Evolutionary conservation across 202 grass and related monocot genomes (phyloP).

Genomic region (Saccharum hybrid): DNA sequence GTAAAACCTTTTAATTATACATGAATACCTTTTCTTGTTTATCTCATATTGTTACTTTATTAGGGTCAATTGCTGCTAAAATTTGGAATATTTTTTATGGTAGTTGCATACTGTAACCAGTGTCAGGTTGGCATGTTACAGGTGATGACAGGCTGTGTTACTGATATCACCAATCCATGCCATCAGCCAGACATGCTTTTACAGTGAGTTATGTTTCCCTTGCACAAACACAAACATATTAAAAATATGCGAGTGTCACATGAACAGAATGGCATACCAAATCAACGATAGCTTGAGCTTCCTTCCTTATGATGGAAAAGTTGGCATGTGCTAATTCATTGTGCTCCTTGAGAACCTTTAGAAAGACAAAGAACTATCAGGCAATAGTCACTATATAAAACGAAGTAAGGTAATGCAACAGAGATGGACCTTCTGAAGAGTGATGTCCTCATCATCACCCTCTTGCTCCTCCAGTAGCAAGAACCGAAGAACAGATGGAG

Average conservation of each 20-base stretch:
- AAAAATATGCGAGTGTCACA: slow-evolving; percentile 10
- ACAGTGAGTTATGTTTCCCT: slow-evolving; percentile 20
- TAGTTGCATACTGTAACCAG: neutral
- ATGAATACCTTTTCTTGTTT: neutral
- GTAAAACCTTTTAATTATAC: neutral
- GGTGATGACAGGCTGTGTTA: neutral
- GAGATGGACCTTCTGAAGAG: slow-evolving; percentile 82
- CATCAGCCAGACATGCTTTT: neutral
- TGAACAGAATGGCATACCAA: slow-evolving; percentile 58
- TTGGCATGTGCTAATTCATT: slow-evolving; percentile 73
- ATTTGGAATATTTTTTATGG: neutral
- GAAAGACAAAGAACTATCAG: slow-evolving; percentile 16
- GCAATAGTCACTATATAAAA: slow-evolving; percentile 16
- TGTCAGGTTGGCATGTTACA: neutral
- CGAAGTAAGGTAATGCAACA: neutral
- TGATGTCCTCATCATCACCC: slow-evolving; percentile 82
- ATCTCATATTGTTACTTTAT: neutral
- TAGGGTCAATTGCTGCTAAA: neutral
- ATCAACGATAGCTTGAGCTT: slow-evolving; percentile 87
- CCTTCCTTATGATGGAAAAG: slow-evolving; percentile 92
- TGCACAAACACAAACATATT: slow-evolving; percentile 16
- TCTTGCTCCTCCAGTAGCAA: slow-evolving; percentile 88
- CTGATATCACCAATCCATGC: slow-evolving; percentile 5
- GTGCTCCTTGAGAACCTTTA: slow-evolving; percentile 85
- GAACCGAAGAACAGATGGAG: slow-evolving; percentile 71